Base-by-base conservation (phyloP, 176 grass and related monocot genomes). In the Aegilops speltoides region DNA sequence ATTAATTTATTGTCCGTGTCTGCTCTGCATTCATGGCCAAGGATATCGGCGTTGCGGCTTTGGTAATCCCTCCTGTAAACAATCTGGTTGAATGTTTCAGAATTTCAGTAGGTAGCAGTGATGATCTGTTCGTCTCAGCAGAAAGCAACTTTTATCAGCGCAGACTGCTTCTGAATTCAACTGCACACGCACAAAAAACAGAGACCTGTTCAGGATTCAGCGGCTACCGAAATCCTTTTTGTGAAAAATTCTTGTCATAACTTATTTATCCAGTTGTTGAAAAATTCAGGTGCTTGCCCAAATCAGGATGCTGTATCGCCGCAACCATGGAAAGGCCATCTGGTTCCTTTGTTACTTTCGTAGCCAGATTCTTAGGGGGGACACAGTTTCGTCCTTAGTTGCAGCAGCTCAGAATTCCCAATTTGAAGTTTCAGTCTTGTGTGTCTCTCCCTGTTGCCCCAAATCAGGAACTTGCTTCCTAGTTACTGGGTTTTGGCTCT, bases 401-500 rank as follows among this genome's bases (percentile, higher is more conserved):
- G 6, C 67, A 65, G n/a, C 67, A 65, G n/a, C 20, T 32, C 48
- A 68, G 46, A 85, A 60, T 79, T 72, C 0, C 28, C 31, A 71
- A 57, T 72, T n/a, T 36, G 8, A 71, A 68, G 81, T 83, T 11
- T 20, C 52, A 13, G 13, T 72, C 66, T 24, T 26, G 31, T 59
- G 26, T 83, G 22, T 19, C 13, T 37, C 36, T 11, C 46, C 48
- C 23, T 72, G 54, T 36, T 66, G 22, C 16, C 6, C 12, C 69
- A 76, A 68, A 84, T 80, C 45, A 60, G 64, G 29, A 84, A 8
- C 15, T 80, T 80, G 36, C 68, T 87, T 86, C 23, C 20, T 28
- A 24, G 38, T 11, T 48, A 19, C 34, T n/a, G 65, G 24, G 33
- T 11, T 57, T 68, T 80, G 66, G 43, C 26, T 68, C 22, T 34